A percentile compares a stretch with the other conserved stretches of the same genome.
These are phyloP conservation scores for Yamadazyma membranifaciens DNA, from an alignment of 1,139 yeast species.

Conservation along the genomic window DNA sequence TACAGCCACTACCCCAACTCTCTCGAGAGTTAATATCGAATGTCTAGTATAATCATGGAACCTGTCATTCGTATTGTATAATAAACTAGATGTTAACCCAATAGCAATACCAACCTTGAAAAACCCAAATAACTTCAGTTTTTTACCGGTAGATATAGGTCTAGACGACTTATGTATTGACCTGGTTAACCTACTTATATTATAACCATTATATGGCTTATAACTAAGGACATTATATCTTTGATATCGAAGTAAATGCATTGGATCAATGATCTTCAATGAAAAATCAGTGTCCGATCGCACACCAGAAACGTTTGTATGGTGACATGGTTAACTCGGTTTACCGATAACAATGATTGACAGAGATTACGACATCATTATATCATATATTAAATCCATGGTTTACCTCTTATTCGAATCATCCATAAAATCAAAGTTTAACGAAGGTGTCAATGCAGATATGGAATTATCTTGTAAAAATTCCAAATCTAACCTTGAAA, in stretches of 20 bases:
- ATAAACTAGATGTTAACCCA: constrained; percentile 28
- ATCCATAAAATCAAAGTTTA: not conserved
- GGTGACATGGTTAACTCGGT: too few species aligned
- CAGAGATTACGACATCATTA: too few species aligned
- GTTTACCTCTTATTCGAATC: not conserved
- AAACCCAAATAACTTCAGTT: constrained; percentile 5
- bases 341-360: too few species aligned
- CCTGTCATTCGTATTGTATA: constrained; percentile 34
- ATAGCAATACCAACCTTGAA: constrained; percentile 31
- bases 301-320: too few species aligned
- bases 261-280: not conserved
- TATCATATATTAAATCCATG: too few species aligned
- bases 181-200: too few species aligned
- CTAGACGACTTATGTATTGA: not conserved
- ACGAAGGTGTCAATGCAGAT: not conserved
- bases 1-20: constrained; percentile 61
- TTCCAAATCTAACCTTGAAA: constrained; percentile 30
- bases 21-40: constrained; percentile 40
- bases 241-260: not conserved
- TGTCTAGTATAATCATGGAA: constrained; percentile 27
- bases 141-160: not conserved
- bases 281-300: too few species aligned
- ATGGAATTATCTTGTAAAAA: constrained; percentile 27
- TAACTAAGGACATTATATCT: not conserved
- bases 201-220: too few species aligned